phyloP scores from a whole-genome alignment of 176 grass and related monocot species.

The Carex kokanica region DNA sequence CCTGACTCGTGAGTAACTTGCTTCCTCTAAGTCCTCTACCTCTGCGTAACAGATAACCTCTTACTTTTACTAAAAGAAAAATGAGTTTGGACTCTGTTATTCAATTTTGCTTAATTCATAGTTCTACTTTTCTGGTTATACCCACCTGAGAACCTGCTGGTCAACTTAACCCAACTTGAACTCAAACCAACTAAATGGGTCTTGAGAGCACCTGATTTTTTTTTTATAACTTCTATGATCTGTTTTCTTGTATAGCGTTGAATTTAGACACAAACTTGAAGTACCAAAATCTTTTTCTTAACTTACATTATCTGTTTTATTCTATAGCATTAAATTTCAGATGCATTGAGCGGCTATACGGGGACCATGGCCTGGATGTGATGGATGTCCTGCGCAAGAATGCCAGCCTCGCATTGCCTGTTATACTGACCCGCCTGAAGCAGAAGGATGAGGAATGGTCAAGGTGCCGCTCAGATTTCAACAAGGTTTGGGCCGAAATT shows the following conservation, averaged over 20 bases:
- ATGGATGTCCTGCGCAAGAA: slow-evolving; percentile 73
- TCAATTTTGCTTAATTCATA: not conserved
- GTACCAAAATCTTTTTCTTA: not conserved
- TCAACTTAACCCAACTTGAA: not conserved
- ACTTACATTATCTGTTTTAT: slow-evolving; percentile 4
- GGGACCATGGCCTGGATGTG: slow-evolving; percentile 74
- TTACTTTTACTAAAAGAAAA: not conserved
- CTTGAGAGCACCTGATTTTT: not conserved
- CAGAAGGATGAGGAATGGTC: slow-evolving; percentile 81
- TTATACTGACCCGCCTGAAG: slow-evolving; percentile 72
- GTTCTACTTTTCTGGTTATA: not conserved
- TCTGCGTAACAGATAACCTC: not conserved
- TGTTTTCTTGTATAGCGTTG: slow-evolving; percentile 27
- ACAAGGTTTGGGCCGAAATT: slow-evolving; percentile 80
- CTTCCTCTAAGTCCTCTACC: not conserved
- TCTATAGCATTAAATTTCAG: slow-evolving; percentile 58
- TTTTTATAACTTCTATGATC: not conserved
- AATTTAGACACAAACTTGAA: slow-evolving; percentile 37
- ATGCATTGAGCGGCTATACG: slow-evolving; percentile 72
- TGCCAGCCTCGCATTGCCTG: slow-evolving; percentile 58
- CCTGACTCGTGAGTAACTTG: slow-evolving; percentile 60
- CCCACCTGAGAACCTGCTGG: not conserved
- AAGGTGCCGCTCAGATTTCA: slow-evolving; percentile 70
- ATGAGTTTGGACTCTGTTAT: not conserved
- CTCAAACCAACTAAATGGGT: not conserved